phyloP scores from a whole-genome alignment of 2,329 filamentous ascomycete genomes.

The Chrysosporium queenslandicum region DNA sequence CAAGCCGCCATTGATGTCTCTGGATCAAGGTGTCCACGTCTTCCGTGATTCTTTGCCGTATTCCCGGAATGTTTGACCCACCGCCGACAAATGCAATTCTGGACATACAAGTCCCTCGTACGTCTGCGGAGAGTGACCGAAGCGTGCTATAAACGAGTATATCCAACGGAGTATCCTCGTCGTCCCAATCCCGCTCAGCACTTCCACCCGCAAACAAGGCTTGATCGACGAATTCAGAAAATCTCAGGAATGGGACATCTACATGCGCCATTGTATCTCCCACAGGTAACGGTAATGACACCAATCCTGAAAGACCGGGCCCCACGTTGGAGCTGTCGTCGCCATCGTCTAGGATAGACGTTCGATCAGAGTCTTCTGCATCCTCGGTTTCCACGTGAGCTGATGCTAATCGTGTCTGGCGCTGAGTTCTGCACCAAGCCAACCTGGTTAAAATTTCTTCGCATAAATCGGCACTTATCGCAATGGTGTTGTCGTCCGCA shows the following conservation, averaged over 20 bases:
- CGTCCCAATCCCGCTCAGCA: constrained; percentile 57
- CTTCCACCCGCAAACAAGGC: constrained; percentile 56
- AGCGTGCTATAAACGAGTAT: constrained; percentile 66
- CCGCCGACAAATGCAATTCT: constrained; percentile 81
- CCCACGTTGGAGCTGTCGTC: constrained; percentile 19
- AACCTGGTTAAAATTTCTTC: constrained; percentile 68
- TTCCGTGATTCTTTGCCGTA: constrained; percentile 65
- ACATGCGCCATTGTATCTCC: constrained; percentile 38
- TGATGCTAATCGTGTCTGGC: constrained; percentile 18
- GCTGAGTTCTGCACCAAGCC: constrained; percentile 57
- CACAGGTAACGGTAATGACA: constrained; percentile 38
- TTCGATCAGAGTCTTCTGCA: constrained; percentile 27
- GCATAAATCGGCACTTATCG: constrained; percentile 63
- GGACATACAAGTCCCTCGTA: constrained; percentile 75
- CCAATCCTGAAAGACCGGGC: constrained; percentile 19
- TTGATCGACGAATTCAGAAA: constrained; percentile 65
- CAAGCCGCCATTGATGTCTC: constrained; percentile 63
- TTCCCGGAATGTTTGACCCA: constrained; percentile 64
- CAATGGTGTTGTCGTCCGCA: constrained; percentile 28
- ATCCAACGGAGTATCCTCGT: constrained; percentile 73
- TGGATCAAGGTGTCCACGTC: constrained; percentile 61
- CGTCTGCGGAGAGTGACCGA: constrained; percentile 66
- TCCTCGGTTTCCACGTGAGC: neutral
- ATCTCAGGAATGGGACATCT: constrained; percentile 55
- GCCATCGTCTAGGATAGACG: constrained; percentile 19